phyloP scores from a whole-genome alignment of 139 green algal genomes.

The Picochlorum sp. region DNA sequence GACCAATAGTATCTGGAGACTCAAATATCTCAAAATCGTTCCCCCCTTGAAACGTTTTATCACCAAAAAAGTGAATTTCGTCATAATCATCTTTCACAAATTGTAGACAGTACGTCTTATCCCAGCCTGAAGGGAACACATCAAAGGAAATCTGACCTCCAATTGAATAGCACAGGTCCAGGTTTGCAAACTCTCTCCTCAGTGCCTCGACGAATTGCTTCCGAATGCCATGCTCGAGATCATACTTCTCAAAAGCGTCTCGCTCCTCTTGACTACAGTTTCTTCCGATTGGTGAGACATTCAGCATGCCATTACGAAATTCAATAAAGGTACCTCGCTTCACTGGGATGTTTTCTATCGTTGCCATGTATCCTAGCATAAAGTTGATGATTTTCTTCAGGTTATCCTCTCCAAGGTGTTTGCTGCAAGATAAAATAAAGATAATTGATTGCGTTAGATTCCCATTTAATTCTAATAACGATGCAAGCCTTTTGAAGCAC shows the following conservation, averaged over 20 bases:
- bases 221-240: slow-evolving; percentile 59
- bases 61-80: slow-evolving; percentile 98
- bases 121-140: slow-evolving; percentile 92
- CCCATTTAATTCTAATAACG: no score
- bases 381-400: slow-evolving; percentile 92
- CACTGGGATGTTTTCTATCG: slow-evolving; percentile 92
- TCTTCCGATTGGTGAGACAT: slow-evolving; percentile 91
- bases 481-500: no score
- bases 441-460: no score
- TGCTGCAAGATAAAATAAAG: slow-evolving; percentile 35
- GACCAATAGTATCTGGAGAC: slow-evolving; percentile 72
- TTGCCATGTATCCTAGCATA: slow-evolving; percentile 61
- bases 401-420: slow-evolving; percentile 64
- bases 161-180: slow-evolving; percentile 86
- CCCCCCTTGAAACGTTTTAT: slow-evolving; percentile 97
- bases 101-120: slow-evolving; percentile 99
- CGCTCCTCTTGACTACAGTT: slow-evolving; percentile 96
- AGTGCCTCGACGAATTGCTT: slow-evolving; percentile 78
- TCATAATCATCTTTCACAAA: slow-evolving; percentile 87
- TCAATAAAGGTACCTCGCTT: slow-evolving; percentile 99
- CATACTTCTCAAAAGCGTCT: slow-evolving; percentile 89
- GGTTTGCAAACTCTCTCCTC: slow-evolving; percentile 76
- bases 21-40: slow-evolving; percentile 98
- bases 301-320: slow-evolving; percentile 98
- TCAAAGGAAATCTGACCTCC: slow-evolving; percentile 99